Evolutionary conservation across 805 yeast species (phyloP).

Genomic region (Candida sphagnicola): DNA sequence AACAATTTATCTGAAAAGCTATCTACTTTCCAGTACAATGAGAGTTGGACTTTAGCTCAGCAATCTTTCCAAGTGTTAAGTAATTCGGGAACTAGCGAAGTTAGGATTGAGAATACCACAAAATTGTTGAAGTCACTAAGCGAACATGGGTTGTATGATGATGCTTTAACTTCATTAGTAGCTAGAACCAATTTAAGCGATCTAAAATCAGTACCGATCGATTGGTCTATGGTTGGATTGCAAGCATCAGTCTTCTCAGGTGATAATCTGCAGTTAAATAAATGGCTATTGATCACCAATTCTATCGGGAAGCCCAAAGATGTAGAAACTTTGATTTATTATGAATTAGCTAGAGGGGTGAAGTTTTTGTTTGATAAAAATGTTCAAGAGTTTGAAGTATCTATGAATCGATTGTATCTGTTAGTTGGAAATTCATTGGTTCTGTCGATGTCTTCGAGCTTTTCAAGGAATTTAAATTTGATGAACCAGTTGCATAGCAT

Average conservation of each 20-base stretch:
- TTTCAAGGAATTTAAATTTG: conserved; percentile 31
- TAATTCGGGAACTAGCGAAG: conserved; percentile 23
- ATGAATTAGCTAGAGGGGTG: conserved; percentile 64
- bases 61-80: conserved; percentile 75
- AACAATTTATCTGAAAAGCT: conserved; percentile 72
- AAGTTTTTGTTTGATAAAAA: conserved; percentile 37
- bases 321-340: conserved; percentile 53
- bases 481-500: conserved; percentile 36
- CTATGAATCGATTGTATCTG: conserved; percentile 48
- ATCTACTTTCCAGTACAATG: conserved; percentile 76
- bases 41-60: conserved; percentile 83
- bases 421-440: conserved; percentile 59
- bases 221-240: conserved; percentile 65
- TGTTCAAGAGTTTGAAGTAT: conserved; percentile 26
- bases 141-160: conserved; percentile 72
- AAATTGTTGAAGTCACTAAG: conserved; percentile 67
- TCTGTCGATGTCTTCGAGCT: conserved; percentile 33
- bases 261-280: conserved; percentile 41
- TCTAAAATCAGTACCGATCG: conserved; percentile 35
- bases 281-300: conserved; percentile 60
- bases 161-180: conserved; percentile 51
- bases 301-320: conserved; percentile 35
- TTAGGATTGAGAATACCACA: conserved; percentile 37
- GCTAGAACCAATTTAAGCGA: conserved; percentile 21
- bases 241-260: conserved; percentile 73